These are phyloP conservation scores for Ogataea ramenticola DNA, from an alignment of 805 yeast species.

Conservation along the genomic window DNA sequence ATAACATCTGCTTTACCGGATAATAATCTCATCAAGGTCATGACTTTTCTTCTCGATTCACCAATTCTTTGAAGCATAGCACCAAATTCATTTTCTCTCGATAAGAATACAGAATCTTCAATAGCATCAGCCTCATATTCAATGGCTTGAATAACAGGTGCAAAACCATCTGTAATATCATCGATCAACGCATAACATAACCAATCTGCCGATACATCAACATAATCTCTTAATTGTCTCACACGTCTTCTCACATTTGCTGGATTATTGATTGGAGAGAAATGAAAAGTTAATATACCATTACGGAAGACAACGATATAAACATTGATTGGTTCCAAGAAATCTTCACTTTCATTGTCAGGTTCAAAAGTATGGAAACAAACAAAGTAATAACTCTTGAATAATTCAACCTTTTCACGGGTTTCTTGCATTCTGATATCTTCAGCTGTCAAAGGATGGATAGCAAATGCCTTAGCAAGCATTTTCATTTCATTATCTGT, in stretches of 20 bases:
- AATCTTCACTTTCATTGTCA: slow-evolving; percentile 75
- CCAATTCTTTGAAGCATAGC: slow-evolving; percentile 78
- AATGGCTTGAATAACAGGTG: slow-evolving; percentile 69
- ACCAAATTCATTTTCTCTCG: slow-evolving; percentile 67
- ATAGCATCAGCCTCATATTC: slow-evolving; percentile 79
- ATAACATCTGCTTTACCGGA: slow-evolving; percentile 96
- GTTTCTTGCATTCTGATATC: slow-evolving; percentile 95
- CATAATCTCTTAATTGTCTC: slow-evolving; percentile 70
- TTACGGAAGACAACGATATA: slow-evolving; percentile 66
- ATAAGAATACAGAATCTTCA: slow-evolving; percentile 79
- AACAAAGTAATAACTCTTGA: slow-evolving; percentile 84
- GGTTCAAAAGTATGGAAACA: slow-evolving; percentile 95
- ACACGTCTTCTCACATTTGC: slow-evolving; percentile 79
- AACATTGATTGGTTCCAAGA: slow-evolving; percentile 71
- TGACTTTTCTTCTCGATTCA: slow-evolving; percentile 81
- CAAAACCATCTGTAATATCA: slow-evolving; percentile 81
- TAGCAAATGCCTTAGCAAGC: slow-evolving; percentile 87
- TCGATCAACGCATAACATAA: slow-evolving; percentile 74
- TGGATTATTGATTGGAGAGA: slow-evolving; percentile 59
- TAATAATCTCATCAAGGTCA: slow-evolving; percentile 84
- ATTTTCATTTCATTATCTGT: slow-evolving; percentile 93
- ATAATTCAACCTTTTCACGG: slow-evolving; percentile 93
- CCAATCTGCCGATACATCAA: slow-evolving; percentile 76
- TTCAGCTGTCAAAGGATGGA: slow-evolving; percentile 96
- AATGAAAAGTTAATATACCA: slow-evolving; percentile 65